These are phyloP conservation scores for Cornus kousa DNA, from an alignment of 148 eudicot genomes.

Conservation along the genomic window DNA sequence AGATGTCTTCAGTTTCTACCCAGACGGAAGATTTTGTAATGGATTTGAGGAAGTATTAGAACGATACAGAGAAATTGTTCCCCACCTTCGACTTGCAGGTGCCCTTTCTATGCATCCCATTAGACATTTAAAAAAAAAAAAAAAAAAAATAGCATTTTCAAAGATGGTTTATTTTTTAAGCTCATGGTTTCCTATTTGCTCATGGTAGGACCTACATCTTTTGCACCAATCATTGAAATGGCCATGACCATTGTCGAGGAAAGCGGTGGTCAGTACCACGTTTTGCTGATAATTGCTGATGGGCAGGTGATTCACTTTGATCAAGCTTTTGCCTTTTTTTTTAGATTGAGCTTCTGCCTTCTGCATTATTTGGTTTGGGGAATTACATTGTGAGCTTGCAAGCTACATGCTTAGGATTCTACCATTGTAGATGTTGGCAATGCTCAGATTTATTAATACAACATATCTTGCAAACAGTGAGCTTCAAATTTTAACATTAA, in stretches of 20 bases:
- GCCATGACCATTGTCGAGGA: conserved; percentile 80
- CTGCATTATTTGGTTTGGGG: neutral
- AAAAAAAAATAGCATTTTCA: neutral
- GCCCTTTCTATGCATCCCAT: neutral
- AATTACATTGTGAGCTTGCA: neutral
- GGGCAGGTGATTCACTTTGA: conserved; percentile 54
- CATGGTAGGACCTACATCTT: conserved; percentile 75
- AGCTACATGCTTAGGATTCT: neutral
- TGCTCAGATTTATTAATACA: neutral
- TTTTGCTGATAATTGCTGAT: conserved; percentile 78
- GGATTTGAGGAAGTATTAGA: conserved; percentile 79
- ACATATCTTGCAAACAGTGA: neutral
- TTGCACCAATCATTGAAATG: conserved; percentile 80
- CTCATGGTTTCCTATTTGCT: neutral
- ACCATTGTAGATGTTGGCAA: neutral
- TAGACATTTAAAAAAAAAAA: neutral
- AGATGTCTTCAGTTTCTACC: conserved; percentile 71
- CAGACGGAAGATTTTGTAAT: conserved; percentile 45
- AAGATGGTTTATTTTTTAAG: neutral
- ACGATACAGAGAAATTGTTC: conserved; percentile 66
- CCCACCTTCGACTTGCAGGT: conserved; percentile 74
- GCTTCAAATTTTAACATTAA: neutral
- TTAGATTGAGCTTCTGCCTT: neutral
- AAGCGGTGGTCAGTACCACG: conserved; percentile 89
- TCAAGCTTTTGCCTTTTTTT: neutral